A percentile compares a stretch with the other conserved stretches of the same genome.
Conservation (phyloP, 257 asterid genomes). For the Cinchona pubescens region DNA sequence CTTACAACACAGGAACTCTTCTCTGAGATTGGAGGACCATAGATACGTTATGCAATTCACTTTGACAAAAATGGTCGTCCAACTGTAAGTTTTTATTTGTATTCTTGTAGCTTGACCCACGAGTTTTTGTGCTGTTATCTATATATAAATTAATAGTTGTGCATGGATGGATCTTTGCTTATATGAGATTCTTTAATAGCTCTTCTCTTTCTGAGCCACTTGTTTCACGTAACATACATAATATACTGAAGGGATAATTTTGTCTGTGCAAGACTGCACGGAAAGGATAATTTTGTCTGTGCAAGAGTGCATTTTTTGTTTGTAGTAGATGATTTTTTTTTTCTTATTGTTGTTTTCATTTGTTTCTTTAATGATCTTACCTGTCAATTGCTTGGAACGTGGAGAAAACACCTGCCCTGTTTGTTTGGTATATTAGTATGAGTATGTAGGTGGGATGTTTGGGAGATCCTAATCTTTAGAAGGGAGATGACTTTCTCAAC, state of each 20-base stretch:
- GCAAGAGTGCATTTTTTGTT: too few species aligned
- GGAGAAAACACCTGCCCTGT: too few species aligned
- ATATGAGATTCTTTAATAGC: too few species aligned
- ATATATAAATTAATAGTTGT: background rate
- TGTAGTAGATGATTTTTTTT: too few species aligned
- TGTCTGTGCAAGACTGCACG: too few species aligned
- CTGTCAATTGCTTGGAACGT: background rate
- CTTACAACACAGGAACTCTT: constrained; percentile 77
- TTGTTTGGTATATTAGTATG: too few species aligned
- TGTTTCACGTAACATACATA: too few species aligned
- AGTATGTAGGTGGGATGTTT: background rate
- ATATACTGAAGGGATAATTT: too few species aligned
- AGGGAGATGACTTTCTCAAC: background rate
- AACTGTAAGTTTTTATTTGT: constrained; percentile 54
- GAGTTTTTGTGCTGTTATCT: background rate
- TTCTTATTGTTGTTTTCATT: background rate
- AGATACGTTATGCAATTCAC: constrained; percentile 75
- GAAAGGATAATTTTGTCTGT: too few species aligned
- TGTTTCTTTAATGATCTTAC: background rate
- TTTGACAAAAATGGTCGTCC: constrained; percentile 83
- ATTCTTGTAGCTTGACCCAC: background rate
- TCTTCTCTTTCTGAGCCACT: too few species aligned
- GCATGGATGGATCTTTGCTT: too few species aligned
- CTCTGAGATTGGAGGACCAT: constrained; percentile 82
- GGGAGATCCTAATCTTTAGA: background rate